These are phyloP conservation scores for Melanomma pulvis-pyrius DNA, from an alignment of 495 filamentous ascomycete species.

Conservation along the genomic window DNA sequence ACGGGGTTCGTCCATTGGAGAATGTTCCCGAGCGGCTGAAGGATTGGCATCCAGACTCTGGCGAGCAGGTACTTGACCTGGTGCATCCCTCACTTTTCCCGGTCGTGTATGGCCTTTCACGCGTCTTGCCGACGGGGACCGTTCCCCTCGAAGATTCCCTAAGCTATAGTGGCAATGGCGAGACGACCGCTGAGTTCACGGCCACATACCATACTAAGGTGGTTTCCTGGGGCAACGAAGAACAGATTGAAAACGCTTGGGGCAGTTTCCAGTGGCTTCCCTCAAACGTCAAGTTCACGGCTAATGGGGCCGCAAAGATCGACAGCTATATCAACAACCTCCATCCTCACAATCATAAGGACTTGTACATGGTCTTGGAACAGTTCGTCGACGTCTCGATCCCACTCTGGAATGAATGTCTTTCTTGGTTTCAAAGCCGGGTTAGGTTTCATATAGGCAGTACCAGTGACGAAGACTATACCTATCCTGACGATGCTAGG, in stretches of 20 bases:
- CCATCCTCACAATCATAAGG: slow-evolving; percentile 51
- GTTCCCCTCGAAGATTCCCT: not conserved
- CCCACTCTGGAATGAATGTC: slow-evolving; percentile 55
- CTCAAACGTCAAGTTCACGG: slow-evolving; percentile 52
- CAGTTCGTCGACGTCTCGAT: slow-evolving; percentile 54
- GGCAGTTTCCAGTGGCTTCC: slow-evolving; percentile 63
- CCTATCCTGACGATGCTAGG: not conserved
- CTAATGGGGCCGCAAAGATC: slow-evolving; percentile 43
- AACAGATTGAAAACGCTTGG: slow-evolving; percentile 13
- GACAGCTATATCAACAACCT: slow-evolving; percentile 64
- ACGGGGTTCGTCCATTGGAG: slow-evolving; percentile 28
- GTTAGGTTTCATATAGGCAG: not conserved
- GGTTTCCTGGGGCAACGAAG: not conserved
- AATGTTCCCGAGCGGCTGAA: slow-evolving; percentile 41
- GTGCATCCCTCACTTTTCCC: slow-evolving; percentile 67
- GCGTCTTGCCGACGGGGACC: slow-evolving; percentile 43
- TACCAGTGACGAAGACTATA: slow-evolving; percentile 9
- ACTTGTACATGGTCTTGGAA: slow-evolving; percentile 58
- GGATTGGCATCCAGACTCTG: slow-evolving; percentile 63
- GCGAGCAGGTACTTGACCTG: slow-evolving; percentile 60
- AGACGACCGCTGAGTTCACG: not conserved
- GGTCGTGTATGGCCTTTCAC: slow-evolving; percentile 56
- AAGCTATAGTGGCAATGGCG: not conserved
- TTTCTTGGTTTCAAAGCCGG: slow-evolving; percentile 20
- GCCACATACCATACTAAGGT: not conserved